Conservation (phyloP, 495 filamentous ascomycete genomes). For the Viridothelium virens region DNA sequence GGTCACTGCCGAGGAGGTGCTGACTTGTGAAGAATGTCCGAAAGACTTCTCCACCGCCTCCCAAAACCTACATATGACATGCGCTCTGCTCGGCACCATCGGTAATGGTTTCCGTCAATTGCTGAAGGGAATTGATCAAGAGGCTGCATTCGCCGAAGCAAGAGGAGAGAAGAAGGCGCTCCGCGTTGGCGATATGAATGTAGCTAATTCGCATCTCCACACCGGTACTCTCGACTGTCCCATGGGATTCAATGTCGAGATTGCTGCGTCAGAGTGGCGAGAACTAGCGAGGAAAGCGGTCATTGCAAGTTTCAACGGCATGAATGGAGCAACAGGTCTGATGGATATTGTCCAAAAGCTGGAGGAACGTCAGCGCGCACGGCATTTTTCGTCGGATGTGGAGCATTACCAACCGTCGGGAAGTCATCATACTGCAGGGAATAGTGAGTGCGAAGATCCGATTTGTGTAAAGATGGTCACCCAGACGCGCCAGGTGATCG, state of each 20-base stretch:
- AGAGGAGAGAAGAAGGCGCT: slow-evolving; percentile 28
- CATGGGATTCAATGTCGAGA: slow-evolving; percentile 30
- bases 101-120: slow-evolving; percentile 30
- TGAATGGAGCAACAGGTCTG: background rate
- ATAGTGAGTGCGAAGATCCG: background rate
- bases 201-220: slow-evolving; percentile 27
- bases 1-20: slow-evolving; percentile 24
- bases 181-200: slow-evolving; percentile 29
- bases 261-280: slow-evolving; percentile 31
- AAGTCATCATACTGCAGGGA: background rate
- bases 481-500: background rate
- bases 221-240: slow-evolving; percentile 30
- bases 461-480: slow-evolving; percentile 4
- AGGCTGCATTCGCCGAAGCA: slow-evolving; percentile 24
- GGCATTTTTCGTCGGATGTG: background rate
- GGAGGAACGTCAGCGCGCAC: background rate
- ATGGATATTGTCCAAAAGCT: slow-evolving; percentile 1
- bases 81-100: slow-evolving; percentile 27
- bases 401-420: background rate
- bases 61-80: slow-evolving; percentile 30
- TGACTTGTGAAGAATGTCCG: slow-evolving; percentile 32
- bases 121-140: slow-evolving; percentile 27
- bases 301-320: background rate
- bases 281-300: slow-evolving; percentile 32
- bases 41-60: slow-evolving; percentile 27